These are phyloP conservation scores for Arxiozyma slooffiae DNA, from an alignment of 1,139 yeast genomes.

Conservation along the genomic window DNA sequence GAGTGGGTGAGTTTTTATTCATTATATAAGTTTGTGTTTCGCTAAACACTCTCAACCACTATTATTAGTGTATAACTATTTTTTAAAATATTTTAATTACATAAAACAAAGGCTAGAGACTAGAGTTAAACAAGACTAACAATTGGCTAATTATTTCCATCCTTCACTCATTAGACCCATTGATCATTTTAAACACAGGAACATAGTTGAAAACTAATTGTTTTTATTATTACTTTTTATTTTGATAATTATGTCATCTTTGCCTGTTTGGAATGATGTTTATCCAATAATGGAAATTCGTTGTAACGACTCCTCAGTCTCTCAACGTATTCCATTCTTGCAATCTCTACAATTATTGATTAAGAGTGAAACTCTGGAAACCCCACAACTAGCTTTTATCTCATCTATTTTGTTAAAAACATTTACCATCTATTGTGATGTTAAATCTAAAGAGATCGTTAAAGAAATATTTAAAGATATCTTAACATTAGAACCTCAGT, in stretches of 20 bases:
- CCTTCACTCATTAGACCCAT: background rate
- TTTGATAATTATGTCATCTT: slow-evolving; percentile 5
- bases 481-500: slow-evolving; percentile 30
- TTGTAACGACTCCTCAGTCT: slow-evolving; percentile 16
- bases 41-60: no score
- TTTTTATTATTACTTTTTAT: background rate
- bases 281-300: slow-evolving; percentile 14
- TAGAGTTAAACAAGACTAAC: background rate
- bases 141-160: background rate
- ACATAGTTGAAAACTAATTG: background rate
- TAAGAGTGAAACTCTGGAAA: slow-evolving; percentile 13
- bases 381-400: slow-evolving; percentile 18
- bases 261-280: slow-evolving; percentile 17
- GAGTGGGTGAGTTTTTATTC: no score
- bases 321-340: slow-evolving; percentile 18
- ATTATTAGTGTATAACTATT: no score
- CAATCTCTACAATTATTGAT: slow-evolving; percentile 13
- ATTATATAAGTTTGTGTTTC: background rate
- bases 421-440: slow-evolving; percentile 37
- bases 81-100: no score
- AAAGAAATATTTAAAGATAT: slow-evolving; percentile 34
- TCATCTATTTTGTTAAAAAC: slow-evolving; percentile 35
- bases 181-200: background rate
- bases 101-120: background rate
- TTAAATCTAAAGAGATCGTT: slow-evolving; percentile 38